Evolutionary conservation across 345 rosid genomes (phyloP).

Genomic region (Cardiospermum halicacabum): DNA sequence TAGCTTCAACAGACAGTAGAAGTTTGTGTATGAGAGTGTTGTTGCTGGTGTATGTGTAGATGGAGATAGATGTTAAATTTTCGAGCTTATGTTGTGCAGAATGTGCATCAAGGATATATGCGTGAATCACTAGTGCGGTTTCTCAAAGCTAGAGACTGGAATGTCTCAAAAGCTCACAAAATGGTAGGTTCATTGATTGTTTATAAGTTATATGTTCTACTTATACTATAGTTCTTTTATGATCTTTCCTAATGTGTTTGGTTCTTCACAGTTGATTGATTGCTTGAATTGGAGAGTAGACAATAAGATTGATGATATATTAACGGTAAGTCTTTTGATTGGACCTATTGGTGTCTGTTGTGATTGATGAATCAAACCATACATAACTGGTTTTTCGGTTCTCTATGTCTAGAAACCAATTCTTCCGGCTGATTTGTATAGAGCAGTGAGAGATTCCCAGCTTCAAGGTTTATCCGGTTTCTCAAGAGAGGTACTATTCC

Average conservation of each 20-base stretch:
- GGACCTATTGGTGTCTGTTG: not conserved
- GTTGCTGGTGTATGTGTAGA: not conserved
- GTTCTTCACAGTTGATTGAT: conserved; percentile 67
- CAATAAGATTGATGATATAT: conserved; percentile 71
- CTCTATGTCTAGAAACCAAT: conserved; percentile 67
- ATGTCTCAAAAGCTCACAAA: conserved; percentile 77
- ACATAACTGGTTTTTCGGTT: not conserved
- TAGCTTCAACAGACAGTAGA: not conserved
- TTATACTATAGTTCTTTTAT: not conserved
- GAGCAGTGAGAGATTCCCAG: conserved; percentile 85
- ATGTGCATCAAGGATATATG: conserved; percentile 82
- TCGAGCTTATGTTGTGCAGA: conserved; percentile 40
- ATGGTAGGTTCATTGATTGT: conserved; percentile 50
- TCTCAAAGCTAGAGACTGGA: conserved; percentile 91
- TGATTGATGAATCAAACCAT: conserved; percentile 9
- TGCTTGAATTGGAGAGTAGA: conserved; percentile 80
- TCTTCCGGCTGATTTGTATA: conserved; percentile 67
- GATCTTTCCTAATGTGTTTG: conserved; percentile 17
- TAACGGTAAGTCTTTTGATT: conserved; percentile 45
- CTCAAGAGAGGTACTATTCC: conserved; percentile 67
- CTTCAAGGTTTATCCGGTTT: conserved; percentile 90
- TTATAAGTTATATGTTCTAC: not conserved
- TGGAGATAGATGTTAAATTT: not conserved
- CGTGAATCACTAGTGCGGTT: conserved; percentile 67
- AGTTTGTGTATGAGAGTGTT: not conserved